Percentiles rank a stretch among this genome's conserved stretches.
Conservation (phyloP, 2,329 filamentous ascomycete genomes). For the Fusarium redolens region DNA sequence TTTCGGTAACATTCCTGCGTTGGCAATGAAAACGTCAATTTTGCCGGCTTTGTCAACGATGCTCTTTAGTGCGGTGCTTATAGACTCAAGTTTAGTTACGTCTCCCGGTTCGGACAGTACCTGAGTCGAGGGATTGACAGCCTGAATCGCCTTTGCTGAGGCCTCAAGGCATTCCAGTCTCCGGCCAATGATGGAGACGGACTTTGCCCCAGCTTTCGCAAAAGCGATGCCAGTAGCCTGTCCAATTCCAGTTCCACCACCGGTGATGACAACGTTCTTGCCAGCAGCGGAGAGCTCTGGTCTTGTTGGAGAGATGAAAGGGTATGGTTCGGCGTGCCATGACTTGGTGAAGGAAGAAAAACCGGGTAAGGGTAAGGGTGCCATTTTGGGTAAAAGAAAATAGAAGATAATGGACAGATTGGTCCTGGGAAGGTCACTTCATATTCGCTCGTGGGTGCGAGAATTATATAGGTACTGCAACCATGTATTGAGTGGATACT, state of each 20-base stretch:
- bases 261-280: conserved; percentile 70
- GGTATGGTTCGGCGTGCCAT: conserved; percentile 42
- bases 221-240: conserved; percentile 71
- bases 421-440: background rate
- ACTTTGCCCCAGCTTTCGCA: conserved; percentile 51
- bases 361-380: background rate
- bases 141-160: conserved; percentile 10
- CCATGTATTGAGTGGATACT: background rate
- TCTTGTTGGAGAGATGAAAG: conserved; percentile 45
- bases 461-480: background rate
- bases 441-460: background rate
- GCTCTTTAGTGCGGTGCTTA: background rate
- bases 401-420: fast-evolving
- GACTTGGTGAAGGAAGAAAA: conserved; percentile 34
- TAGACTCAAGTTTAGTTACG: background rate
- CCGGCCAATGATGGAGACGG: conserved; percentile 55
- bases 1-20: conserved; percentile 11
- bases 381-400: background rate
- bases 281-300: conserved; percentile 49
- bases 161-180: conserved; percentile 43
- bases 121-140: background rate
- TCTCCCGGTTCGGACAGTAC: background rate
- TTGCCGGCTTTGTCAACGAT: conserved; percentile 5
- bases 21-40: conserved; percentile 32
- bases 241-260: conserved; percentile 71